These are phyloP conservation scores for Apophysomyces variabilis DNA, from an alignment of 371 early-diverging fungal species.

Conservation along the genomic window DNA sequence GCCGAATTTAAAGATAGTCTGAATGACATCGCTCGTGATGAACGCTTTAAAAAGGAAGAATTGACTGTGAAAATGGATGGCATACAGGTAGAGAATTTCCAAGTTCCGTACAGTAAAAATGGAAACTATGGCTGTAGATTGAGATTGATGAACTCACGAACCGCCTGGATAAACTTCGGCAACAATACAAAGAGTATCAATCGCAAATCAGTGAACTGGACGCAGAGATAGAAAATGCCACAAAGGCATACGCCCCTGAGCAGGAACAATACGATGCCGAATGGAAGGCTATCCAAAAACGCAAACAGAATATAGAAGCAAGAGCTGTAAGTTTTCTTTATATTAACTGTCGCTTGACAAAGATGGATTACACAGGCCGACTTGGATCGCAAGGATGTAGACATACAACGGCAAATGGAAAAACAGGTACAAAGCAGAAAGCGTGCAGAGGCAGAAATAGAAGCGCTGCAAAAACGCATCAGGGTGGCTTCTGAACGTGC, in stretches of 20 bases:
- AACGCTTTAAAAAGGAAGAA: conserved; percentile 16
- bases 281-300: conserved; percentile 10
- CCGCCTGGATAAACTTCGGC: conserved; percentile 16
- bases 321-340: conserved; percentile 1
- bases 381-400: conserved; percentile 14
- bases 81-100: conserved; percentile 6
- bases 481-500: background rate
- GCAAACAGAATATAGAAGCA: conserved; percentile 19
- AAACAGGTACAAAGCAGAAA: conserved; percentile 5
- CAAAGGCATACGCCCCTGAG: conserved; percentile 19
- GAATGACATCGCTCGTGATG: conserved; percentile 27
- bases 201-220: conserved; percentile 6
- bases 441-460: conserved; percentile 14
- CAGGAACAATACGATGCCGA: conserved; percentile 17
- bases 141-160: conserved; percentile 25
- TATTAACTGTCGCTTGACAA: background rate
- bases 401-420: conserved; percentile 16
- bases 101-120: background rate
- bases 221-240: conserved; percentile 15
- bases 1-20: conserved; percentile 21
- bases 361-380: conserved; percentile 1
- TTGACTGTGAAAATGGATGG: conserved; percentile 12
- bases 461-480: conserved; percentile 14
- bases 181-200: conserved; percentile 19
- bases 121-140: background rate